Percentiles rank a stretch among this genome's conserved stretches.
Evolutionary conservation across 208 protist species (phyloP).

Genomic region (Entamoeba invadens): DNA sequence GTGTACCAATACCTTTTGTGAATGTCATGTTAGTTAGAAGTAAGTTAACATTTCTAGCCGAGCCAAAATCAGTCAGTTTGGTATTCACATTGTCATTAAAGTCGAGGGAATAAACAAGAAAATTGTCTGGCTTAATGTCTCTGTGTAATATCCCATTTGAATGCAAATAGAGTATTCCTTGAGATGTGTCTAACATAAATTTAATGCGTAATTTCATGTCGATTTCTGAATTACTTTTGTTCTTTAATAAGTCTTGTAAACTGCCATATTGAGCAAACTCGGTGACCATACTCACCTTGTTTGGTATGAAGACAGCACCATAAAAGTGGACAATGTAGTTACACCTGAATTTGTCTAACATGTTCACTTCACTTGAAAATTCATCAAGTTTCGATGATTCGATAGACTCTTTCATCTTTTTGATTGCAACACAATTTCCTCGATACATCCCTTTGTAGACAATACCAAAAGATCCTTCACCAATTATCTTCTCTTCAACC

Average conservation of each 20-base stretch:
- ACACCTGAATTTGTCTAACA: neutral
- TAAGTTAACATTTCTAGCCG: neutral
- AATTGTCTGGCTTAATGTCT: neutral
- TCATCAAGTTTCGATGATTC: neutral
- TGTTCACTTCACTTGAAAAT: neutral
- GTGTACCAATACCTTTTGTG: neutral
- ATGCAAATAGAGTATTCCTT: neutral
- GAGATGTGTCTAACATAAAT: neutral
- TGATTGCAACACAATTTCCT: neutral
- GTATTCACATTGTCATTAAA: neutral
- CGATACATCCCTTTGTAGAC: neutral
- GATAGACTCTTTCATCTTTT: neutral
- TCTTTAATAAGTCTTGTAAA: neutral
- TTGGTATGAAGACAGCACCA: neutral
- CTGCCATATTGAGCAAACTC: neutral
- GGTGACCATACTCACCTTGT: neutral
- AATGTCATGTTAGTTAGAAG: neutral
- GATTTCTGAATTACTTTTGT: neutral
- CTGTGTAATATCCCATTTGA: neutral
- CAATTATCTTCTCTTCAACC: neutral
- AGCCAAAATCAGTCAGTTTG: neutral
- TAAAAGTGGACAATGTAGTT: neutral
- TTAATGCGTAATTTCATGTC: neutral
- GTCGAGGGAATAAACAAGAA: neutral
- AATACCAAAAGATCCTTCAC: neutral